phyloP scores from a whole-genome alignment of 306 rosid species.

The Pterocarpus macrocarpus region DNA sequence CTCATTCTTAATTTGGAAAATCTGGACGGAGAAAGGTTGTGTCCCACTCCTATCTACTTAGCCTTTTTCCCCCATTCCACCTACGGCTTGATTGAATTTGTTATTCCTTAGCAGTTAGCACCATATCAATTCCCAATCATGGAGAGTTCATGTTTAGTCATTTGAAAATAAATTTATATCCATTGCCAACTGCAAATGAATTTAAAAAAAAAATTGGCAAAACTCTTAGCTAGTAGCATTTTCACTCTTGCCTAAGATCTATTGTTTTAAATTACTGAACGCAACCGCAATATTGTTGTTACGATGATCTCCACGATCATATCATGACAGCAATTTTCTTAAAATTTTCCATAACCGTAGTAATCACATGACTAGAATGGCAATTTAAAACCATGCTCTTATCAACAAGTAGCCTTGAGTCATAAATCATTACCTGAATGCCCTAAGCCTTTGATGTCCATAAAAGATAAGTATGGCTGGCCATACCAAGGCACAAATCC shows the following conservation, averaged over 20 bases:
- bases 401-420: not conserved
- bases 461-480: not conserved
- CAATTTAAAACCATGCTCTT: not conserved
- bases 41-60: not conserved
- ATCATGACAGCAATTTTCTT: too few species aligned
- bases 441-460: not conserved
- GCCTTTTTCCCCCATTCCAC: not conserved
- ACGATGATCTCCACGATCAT: too few species aligned
- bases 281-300: too few species aligned
- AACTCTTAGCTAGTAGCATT: not conserved
- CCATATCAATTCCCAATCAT: constrained; percentile 20
- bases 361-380: too few species aligned
- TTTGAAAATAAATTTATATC: constrained; percentile 11
- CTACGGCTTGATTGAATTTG: not conserved
- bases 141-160: not conserved
- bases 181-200: not conserved
- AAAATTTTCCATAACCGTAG: too few species aligned
- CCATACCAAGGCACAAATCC: constrained; percentile 29
- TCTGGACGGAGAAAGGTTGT: not conserved
- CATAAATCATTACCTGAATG: not conserved
- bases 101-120: not conserved
- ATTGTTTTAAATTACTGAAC: too few species aligned
- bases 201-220: too few species aligned
- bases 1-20: not conserved
- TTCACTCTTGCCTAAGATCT: not conserved